Evolutionary conservation across 352 stramenopile genomes (phyloP).

Genomic region (Phytophthora parvispora): DNA sequence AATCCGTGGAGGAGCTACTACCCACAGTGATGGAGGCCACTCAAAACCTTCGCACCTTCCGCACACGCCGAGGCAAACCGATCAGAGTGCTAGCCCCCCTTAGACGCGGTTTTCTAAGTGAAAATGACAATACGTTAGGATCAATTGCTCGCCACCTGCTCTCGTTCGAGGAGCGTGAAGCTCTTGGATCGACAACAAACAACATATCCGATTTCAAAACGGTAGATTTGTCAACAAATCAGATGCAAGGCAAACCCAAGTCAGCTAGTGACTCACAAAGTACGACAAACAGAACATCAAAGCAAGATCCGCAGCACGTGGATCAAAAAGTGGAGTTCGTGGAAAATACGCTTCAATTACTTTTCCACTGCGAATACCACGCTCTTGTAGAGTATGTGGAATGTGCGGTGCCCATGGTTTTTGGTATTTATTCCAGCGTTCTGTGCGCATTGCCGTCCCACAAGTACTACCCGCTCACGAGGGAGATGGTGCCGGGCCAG

Average conservation of each 20-base stretch:
- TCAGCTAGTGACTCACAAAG: neutral
- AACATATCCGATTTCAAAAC: no score
- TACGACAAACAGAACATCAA: neutral
- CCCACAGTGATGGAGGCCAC: neutral
- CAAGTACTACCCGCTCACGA: conserved; percentile 28
- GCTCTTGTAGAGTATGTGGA: conserved; percentile 38
- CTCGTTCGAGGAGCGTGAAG: conserved; percentile 2
- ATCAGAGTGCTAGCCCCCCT: neutral
- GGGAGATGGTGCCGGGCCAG: conserved; percentile 16
- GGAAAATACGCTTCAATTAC: conserved; percentile 18
- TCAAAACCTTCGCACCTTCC: conserved; percentile 6
- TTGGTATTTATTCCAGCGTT: conserved; percentile 17
- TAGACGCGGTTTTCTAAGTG: neutral
- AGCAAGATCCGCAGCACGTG: neutral
- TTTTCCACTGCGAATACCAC: conserved; percentile 41
- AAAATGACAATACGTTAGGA: neutral
- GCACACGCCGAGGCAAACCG: conserved; percentile 7
- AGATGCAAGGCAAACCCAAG: no score
- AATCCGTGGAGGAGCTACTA: neutral
- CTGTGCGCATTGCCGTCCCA: conserved; percentile 13
- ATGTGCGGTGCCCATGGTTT: conserved; percentile 31
- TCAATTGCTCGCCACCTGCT: neutral
- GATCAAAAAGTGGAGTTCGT: conserved; percentile 6
- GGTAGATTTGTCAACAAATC: no score
- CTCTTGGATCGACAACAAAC: neutral